phyloP scores from a whole-genome alignment of 306 rosid species.

The Cucurbita pepo region DNA sequence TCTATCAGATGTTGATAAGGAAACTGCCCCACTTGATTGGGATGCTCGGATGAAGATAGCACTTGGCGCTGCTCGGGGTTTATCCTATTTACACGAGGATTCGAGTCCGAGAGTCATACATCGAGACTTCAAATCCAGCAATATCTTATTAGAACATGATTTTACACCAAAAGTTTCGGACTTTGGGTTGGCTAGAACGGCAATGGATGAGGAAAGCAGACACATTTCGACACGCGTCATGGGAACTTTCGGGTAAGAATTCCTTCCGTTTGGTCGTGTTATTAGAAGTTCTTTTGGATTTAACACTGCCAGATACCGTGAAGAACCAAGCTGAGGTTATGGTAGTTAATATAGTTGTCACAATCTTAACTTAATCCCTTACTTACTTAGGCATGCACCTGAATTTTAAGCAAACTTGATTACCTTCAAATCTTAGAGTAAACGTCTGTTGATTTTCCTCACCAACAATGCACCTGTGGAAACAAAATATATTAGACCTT shows the following conservation, averaged over 20 bases:
- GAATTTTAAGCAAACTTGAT: background rate
- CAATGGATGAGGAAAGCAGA: conserved; percentile 62
- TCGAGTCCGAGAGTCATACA: conserved; percentile 95
- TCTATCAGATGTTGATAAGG: conserved; percentile 61
- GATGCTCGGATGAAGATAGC: conserved; percentile 74
- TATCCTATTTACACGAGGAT: conserved; percentile 92
- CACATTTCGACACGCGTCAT: conserved; percentile 93
- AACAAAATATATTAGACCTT: background rate
- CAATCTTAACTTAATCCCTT: background rate
- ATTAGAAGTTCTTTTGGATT: background rate
- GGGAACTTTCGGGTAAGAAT: conserved; percentile 94
- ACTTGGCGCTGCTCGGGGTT: conserved; percentile 90
- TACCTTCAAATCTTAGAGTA: background rate
- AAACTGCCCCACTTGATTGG: conserved; percentile 61
- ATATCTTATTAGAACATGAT: conserved; percentile 82
- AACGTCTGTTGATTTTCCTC: background rate
- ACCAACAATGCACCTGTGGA: background rate
- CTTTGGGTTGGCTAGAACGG: conserved; percentile 91
- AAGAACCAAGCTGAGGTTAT: background rate
- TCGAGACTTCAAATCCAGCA: conserved; percentile 90
- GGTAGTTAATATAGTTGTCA: background rate
- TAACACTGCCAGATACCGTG: background rate
- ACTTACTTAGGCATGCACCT: background rate
- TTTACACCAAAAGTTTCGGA: conserved; percentile 92
- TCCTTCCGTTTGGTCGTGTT: background rate